phyloP scores from a whole-genome alignment of 1,284 basidiomycete species.

The Pseudozyma sp. region DNA sequence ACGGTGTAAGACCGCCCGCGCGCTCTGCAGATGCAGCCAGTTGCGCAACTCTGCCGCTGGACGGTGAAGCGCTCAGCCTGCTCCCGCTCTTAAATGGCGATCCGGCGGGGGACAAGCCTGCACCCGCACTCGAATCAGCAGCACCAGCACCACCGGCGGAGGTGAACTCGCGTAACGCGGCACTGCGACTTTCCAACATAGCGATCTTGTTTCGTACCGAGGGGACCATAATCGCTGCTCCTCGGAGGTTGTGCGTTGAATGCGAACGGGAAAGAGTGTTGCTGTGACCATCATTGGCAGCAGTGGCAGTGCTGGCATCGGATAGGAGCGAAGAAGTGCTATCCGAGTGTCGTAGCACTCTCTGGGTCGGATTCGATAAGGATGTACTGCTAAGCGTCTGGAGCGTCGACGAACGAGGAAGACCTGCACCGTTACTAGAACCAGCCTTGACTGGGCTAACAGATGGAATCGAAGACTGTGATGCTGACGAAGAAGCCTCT shows the following conservation, averaged over 20 bases:
- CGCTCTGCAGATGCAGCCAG: slow-evolving; percentile 19
- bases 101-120: slow-evolving; percentile 10
- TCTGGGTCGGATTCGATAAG: background rate
- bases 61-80: slow-evolving; percentile 3
- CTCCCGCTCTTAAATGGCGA: slow-evolving; percentile 9
- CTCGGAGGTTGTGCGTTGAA: slow-evolving; percentile 51
- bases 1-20: slow-evolving; percentile 8
- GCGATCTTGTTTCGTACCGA: slow-evolving; percentile 65
- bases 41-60: slow-evolving; percentile 16
- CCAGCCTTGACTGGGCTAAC: background rate
- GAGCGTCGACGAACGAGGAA: slow-evolving; percentile 35
- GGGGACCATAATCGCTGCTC: slow-evolving; percentile 51
- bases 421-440: background rate
- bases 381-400: slow-evolving; percentile 8
- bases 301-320: slow-evolving; percentile 4
- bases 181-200: slow-evolving; percentile 51
- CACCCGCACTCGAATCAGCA: background rate
- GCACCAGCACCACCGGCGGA: background rate
- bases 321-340: slow-evolving; percentile 38
- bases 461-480: background rate
- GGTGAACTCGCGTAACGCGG: slow-evolving; percentile 52
- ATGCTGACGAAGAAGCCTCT: background rate
- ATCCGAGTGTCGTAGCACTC: slow-evolving; percentile 37
- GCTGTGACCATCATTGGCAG: background rate
- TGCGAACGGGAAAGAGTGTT: slow-evolving; percentile 32